Percentiles rank a stretch among this genome's conserved stretches.
These are phyloP conservation scores for Lentinula sp. DNA, from an alignment of 768 basidiomycete species.

Conservation along the genomic window DNA sequence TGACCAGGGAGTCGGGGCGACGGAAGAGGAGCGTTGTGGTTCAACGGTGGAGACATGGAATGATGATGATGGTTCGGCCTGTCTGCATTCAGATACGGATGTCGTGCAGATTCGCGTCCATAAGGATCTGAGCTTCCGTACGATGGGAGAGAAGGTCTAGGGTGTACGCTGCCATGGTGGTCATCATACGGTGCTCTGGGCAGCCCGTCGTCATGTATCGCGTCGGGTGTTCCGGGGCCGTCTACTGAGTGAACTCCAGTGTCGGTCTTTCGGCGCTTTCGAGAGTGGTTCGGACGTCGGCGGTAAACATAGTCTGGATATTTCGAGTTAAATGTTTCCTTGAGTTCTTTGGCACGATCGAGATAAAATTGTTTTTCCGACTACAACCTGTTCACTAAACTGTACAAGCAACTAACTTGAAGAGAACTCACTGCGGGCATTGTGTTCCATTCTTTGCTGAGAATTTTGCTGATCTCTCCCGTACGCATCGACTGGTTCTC, in stretches of 20 bases:
- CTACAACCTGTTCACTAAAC: slow-evolving; percentile 28
- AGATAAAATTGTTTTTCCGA: slow-evolving; percentile 83
- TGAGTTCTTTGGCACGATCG: slow-evolving; percentile 79
- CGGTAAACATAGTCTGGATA: slow-evolving; percentile 91
- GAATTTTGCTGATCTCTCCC: slow-evolving; percentile 83
- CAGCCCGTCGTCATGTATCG: slow-evolving; percentile 16
- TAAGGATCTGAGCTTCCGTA: neutral
- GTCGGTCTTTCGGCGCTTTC: slow-evolving; percentile 47
- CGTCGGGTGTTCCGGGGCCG: neutral
- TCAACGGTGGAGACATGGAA: neutral
- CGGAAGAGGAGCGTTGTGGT: neutral
- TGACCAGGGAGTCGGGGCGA: neutral
- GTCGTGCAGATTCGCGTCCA: neutral
- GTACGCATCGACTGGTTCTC: slow-evolving; percentile 88
- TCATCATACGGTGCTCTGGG: slow-evolving; percentile 16
- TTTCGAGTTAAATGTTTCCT: slow-evolving; percentile 79
- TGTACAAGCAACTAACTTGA: neutral
- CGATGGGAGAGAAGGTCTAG: slow-evolving; percentile 15
- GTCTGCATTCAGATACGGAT: neutral
- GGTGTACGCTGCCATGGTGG: slow-evolving; percentile 17
- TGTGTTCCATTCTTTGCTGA: slow-evolving; percentile 80
- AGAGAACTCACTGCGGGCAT: slow-evolving; percentile 60
- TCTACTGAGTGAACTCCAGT: slow-evolving; percentile 3
- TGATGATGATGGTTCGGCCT: neutral
- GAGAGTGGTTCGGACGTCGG: slow-evolving; percentile 81